A percentile compares a stretch with the other conserved stretches of the same genome.
Conservation (phyloP, 768 basidiomycete genomes). For the Lactarius vividus region DNA sequence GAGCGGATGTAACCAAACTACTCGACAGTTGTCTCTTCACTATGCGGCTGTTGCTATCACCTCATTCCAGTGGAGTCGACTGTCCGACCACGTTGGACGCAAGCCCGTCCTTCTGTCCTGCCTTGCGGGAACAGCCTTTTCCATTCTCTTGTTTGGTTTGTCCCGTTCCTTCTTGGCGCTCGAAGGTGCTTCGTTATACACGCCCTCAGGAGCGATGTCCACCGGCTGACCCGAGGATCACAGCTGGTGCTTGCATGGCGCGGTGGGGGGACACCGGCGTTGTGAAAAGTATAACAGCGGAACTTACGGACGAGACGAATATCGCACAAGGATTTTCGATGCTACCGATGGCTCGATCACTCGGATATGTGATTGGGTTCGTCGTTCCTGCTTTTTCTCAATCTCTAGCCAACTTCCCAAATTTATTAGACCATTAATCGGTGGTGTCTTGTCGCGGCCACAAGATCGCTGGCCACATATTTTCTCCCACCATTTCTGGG, state of each 20-base stretch:
- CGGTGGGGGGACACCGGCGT: background rate
- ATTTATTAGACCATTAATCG: conserved; percentile 23
- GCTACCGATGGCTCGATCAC: background rate
- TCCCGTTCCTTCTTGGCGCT: background rate
- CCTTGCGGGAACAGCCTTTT: background rate
- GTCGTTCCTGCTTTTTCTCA: background rate
- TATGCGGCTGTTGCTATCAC: background rate
- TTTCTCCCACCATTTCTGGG: conserved; percentile 29
- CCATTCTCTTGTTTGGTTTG: background rate
- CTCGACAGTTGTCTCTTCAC: background rate
- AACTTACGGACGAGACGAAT: background rate
- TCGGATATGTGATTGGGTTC: conserved; percentile 17
- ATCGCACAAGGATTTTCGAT: background rate
- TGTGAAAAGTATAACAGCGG: background rate
- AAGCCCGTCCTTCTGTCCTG: background rate
- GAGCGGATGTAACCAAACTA: background rate
- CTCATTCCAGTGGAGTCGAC: background rate
- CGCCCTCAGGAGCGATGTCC: no score
- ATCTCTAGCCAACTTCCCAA: background rate
- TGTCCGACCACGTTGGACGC: background rate
- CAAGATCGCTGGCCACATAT: conserved; percentile 24
- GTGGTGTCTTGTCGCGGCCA: conserved; percentile 29
- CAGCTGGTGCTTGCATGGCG: background rate
- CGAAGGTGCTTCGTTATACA: background rate
- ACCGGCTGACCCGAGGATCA: background rate